Base-by-base conservation (phyloP, 148 eudicot species). In the Persicaria maculosa region DNA sequence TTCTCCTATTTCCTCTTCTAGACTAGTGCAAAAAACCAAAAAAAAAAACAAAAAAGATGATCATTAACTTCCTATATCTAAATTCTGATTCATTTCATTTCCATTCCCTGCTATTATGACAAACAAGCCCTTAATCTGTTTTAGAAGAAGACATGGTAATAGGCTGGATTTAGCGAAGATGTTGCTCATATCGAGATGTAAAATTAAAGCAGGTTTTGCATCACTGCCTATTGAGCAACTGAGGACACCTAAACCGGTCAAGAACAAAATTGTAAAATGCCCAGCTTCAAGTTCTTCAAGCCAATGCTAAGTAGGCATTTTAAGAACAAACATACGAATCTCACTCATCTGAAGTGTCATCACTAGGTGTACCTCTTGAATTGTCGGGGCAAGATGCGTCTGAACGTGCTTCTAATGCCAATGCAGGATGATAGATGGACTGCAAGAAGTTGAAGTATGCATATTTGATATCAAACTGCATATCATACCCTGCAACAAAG, bases 401-500 rank as follows among this genome's bases (percentile, higher is more conserved):
- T 7, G 22, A 25, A 17, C 54, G 17, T 17, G 15, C 50, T 71
- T 46, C 45, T 17, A 19, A 31, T 71, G 52, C 7, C 73, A 71
- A 47, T 48, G 73, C 12, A 65, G 7, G 75, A 72, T 68, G 77
- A 73, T 54, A 74, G 22, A 89, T 72, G 1, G 96, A 92, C 73
- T 89, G 96, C 83, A 95, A 74, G 86, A 95, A 89, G 88, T 88
- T 92, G 90, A 90, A 95, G 87, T 95, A 95, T 15, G 99, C 97
- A 68, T 92, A 95, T 78, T 92, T 95, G 71, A 90, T 80, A 72
- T 95, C 97, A 54, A 95, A 92, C 81, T 82, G 94, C 97, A 95
- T 95, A 83, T 95, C 97, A 78, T 95, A 95, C 99, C 99, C 99
- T 95, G 91, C 81, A 80, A 71, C 52, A 19, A 15, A 86, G 15